Evolutionary conservation across 2,329 filamentous ascomycete species (phyloP).

Genomic region (Calonectria pseudoreteaudii): DNA sequence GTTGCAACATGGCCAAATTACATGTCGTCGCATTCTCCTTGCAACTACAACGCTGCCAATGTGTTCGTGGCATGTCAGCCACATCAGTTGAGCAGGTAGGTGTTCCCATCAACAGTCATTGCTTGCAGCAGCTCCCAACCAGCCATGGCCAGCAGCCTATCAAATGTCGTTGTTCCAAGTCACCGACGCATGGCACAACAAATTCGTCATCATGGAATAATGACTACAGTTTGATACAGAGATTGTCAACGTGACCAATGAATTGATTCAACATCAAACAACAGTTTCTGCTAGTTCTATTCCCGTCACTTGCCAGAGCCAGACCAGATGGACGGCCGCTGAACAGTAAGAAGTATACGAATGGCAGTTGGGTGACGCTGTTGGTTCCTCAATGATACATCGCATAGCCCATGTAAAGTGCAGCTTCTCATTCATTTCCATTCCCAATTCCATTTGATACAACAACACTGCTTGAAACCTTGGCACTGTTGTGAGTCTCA

Average conservation of each 20-base stretch:
- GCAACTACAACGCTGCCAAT: background rate
- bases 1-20: background rate
- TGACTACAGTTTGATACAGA: background rate
- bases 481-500: background rate
- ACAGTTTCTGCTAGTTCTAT: background rate
- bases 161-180: background rate
- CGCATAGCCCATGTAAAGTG: background rate
- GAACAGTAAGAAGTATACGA: background rate
- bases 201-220: background rate
- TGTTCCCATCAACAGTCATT: background rate
- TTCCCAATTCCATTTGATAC: background rate
- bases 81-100: background rate
- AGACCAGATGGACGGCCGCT: background rate
- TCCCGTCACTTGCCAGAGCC: background rate
- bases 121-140: background rate
- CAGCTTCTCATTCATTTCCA: background rate
- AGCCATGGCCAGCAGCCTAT: background rate
- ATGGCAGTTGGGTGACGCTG: background rate
- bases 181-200: background rate
- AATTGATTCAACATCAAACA: background rate
- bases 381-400: background rate
- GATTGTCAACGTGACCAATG: background rate
- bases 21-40: background rate
- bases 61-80: background rate
- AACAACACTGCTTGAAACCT: background rate